These are phyloP conservation scores for Plantago elongata DNA, from an alignment of 257 asterid species.

Conservation along the genomic window DNA sequence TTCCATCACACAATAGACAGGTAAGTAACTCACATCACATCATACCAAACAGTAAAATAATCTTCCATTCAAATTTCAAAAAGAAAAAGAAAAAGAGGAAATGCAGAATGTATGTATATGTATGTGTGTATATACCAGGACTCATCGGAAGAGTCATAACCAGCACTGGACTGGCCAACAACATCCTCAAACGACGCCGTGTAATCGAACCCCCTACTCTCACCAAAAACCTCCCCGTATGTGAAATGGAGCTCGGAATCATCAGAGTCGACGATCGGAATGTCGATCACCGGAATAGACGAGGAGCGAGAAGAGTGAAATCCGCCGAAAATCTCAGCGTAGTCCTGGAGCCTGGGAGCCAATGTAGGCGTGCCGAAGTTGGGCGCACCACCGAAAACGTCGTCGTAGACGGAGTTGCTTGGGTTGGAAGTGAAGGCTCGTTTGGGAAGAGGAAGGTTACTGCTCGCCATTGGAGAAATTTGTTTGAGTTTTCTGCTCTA, in stretches of 20 bases:
- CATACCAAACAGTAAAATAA: too few relatives aligned
- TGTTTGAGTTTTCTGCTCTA: background rate
- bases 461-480: slow-evolving; percentile 45
- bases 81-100: background rate
- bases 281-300: slow-evolving; percentile 76
- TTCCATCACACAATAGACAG: too few relatives aligned
- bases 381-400: slow-evolving; percentile 60
- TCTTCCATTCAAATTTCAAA: background rate
- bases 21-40: too few relatives aligned
- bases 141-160: slow-evolving; percentile 59
- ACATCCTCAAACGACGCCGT: slow-evolving; percentile 58
- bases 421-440: slow-evolving; percentile 41
- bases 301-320: slow-evolving; percentile 67
- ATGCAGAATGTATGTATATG: background rate
- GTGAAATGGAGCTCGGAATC: slow-evolving; percentile 36
- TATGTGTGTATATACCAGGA: slow-evolving; percentile 40
- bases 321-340: slow-evolving; percentile 80
- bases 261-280: slow-evolving; percentile 41
- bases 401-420: slow-evolving; percentile 65
- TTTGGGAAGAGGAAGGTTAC: slow-evolving; percentile 50
- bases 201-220: slow-evolving; percentile 35
- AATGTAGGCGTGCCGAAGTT: slow-evolving; percentile 48
- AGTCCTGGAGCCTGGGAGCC: slow-evolving; percentile 83
- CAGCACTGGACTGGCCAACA: slow-evolving; percentile 40
- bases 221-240: slow-evolving; percentile 71